Evolutionary conservation across 768 basidiomycete species (phyloP), one percentile per base, ranked within the genome.

Genomic region (Sistotremastrum suecicum): DNA sequence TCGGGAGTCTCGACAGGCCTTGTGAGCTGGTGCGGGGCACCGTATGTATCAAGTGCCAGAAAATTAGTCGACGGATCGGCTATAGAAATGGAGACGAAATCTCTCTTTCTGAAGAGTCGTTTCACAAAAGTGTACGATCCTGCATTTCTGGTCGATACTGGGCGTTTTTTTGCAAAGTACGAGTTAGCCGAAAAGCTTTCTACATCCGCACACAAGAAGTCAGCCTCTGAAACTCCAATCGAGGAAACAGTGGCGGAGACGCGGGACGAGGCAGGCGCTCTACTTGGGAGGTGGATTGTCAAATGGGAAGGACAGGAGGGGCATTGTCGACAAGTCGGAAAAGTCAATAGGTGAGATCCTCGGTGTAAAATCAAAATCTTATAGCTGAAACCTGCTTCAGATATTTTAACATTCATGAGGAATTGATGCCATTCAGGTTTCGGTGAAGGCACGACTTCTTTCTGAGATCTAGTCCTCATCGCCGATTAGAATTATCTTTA

Each of bases 221-320:
- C 33, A 11, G 28, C 28, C 3, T 3, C 60, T 3, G 48, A 55
- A 20, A 51, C 48, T n/a, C 58, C 63, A 30, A 54, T 63, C 47
- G 78, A 85, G 53, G 85, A 89, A 61, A 86, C 86, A 1, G 71
- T 88, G 1, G 87, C 88, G 9, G 86, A 88, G 60, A 87, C 83
- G 3, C 52, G 68, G 38, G 72, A 80, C 51, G 59, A 65, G 36
- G 63, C 69, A 8, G 83, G 81, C 0, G 66, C 68, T 10, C 62
- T 85, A 9, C 43, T 83, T 6, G 87, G 87, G 28, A 65, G 82
- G 42, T 88, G 86, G 87, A 64, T 85, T 7, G 85, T 89, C 1
- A 69, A 65, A 42, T 89, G 86, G 84, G 71, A 78, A 51, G 65
- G 73, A 35, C 81, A 80, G 2, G 66, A 67, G 43, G 83, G 83